Conservation (phyloP, 306 rosid species). For the Hippophae gyantsensis region DNA sequence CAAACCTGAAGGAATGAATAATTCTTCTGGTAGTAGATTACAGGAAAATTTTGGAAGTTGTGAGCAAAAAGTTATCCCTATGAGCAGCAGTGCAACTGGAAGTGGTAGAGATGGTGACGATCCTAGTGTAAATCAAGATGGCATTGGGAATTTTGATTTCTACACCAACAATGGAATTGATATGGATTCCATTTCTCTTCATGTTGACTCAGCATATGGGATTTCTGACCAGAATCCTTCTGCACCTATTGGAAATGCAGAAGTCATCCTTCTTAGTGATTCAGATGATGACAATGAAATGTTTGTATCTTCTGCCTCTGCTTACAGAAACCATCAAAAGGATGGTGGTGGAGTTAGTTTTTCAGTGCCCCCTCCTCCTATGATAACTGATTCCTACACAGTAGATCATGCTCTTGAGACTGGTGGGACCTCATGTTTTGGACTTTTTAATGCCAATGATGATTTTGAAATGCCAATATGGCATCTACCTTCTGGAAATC, state of each 20-base stretch:
- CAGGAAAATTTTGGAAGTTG: slow-evolving; percentile 43
- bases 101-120: slow-evolving; percentile 89
- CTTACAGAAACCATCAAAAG: slow-evolving; percentile 33
- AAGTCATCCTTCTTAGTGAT: slow-evolving; percentile 81
- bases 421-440: slow-evolving; percentile 59
- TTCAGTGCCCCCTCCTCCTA: slow-evolving; percentile 46
- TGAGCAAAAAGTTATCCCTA: slow-evolving; percentile 68
- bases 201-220: slow-evolving; percentile 61
- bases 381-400: slow-evolving; percentile 45
- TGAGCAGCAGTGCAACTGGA: slow-evolving; percentile 93
- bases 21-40: slow-evolving; percentile 50
- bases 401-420: slow-evolving; percentile 51
- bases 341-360: slow-evolving; percentile 42
- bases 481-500: slow-evolving; percentile 64
- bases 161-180: slow-evolving; percentile 62
- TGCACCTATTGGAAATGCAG: slow-evolving; percentile 45
- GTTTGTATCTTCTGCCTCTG: slow-evolving; percentile 38
- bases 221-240: slow-evolving; percentile 36
- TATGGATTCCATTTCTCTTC: slow-evolving; percentile 53
- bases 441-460: slow-evolving; percentile 48
- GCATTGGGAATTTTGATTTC: slow-evolving; percentile 52
- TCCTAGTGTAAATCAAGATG: slow-evolving; percentile 83
- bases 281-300: slow-evolving; percentile 76
- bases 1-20: slow-evolving; percentile 56
- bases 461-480: slow-evolving; percentile 61